phyloP scores from a whole-genome alignment of 2,329 filamentous ascomycete species.

The Fusarium sacchari region DNA sequence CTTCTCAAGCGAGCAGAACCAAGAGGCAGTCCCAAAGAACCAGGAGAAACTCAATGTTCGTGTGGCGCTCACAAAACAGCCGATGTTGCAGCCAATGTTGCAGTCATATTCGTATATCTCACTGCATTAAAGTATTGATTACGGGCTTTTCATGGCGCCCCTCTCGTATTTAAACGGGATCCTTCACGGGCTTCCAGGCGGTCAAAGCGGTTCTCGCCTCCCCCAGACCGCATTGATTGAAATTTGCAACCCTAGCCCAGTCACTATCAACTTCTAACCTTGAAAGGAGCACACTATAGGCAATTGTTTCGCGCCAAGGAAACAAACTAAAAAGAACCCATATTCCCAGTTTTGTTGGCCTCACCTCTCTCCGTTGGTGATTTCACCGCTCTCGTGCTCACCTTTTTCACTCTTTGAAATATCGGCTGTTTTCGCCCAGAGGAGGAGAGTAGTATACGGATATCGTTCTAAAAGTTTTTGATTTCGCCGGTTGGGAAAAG shows the following conservation, averaged over 20 bases:
- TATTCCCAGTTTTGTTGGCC: constrained; percentile 21
- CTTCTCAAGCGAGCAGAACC: not conserved
- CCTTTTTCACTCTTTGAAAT: constrained; percentile 2
- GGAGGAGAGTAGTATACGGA: not conserved
- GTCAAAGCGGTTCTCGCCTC: constrained; percentile 39
- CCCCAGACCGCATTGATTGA: constrained; percentile 39
- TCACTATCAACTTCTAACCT: constrained; percentile 27
- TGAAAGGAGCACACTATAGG: constrained; percentile 31
- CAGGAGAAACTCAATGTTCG: constrained; percentile 18
- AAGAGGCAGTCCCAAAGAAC: not conserved
- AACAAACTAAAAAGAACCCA: constrained; percentile 32
- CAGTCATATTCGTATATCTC: constrained; percentile 19
- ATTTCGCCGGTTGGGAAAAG: not conserved
- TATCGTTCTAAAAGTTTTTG: not conserved
- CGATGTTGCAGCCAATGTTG: not conserved
- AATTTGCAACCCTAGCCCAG: constrained; percentile 35
- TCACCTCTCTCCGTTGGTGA: not conserved
- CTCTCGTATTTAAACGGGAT: constrained; percentile 35
- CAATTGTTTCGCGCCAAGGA: constrained; percentile 29
- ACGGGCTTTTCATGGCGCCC: constrained; percentile 33
- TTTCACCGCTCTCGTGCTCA: constrained; percentile 28
- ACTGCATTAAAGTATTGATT: constrained; percentile 36
- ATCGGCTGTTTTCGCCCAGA: not conserved
- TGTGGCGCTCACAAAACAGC: constrained; percentile 12
- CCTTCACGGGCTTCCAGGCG: constrained; percentile 40